Conservation (phyloP, 2,329 filamentous ascomycete species). For the Plectosphaerella plurivora region DNA sequence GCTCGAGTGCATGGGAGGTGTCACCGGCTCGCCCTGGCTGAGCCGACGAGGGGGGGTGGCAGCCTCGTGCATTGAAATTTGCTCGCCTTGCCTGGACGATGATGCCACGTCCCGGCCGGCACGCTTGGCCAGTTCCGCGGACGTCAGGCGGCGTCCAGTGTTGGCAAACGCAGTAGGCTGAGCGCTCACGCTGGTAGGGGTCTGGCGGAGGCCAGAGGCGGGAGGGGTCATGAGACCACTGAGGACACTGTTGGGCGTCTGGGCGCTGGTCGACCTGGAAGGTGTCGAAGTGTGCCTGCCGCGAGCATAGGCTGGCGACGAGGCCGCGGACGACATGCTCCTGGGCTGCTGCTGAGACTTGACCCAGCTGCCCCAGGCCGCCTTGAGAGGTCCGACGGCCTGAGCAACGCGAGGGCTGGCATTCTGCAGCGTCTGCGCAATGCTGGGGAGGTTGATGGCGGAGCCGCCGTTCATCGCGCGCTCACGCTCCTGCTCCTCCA, state of each 20-base stretch:
- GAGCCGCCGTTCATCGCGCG: constrained; percentile 70
- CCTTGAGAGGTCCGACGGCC: constrained; percentile 70
- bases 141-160: constrained; percentile 54
- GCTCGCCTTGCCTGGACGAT: constrained; percentile 31
- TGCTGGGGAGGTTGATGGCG: constrained; percentile 64
- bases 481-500: constrained; percentile 96
- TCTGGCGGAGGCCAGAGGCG: constrained; percentile 65
- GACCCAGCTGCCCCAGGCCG: constrained; percentile 96
- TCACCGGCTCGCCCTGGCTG: constrained; percentile 40
- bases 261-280: constrained; percentile 46
- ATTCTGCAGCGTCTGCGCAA: constrained; percentile 73
- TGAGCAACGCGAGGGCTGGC: constrained; percentile 80
- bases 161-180: constrained; percentile 59
- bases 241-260: constrained; percentile 57
- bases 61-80: constrained; percentile 23
- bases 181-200: constrained; percentile 37
- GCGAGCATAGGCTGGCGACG: constrained; percentile 30
- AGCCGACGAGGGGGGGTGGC: constrained; percentile 38
- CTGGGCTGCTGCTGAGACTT: constrained; percentile 51
- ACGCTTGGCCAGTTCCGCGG: constrained; percentile 41
- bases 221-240: constrained; percentile 89
- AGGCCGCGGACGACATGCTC: constrained; percentile 42
- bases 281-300: constrained; percentile 47
- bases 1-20: constrained; percentile 54
- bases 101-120: constrained; percentile 16